Evolutionary conservation across 2,329 filamentous ascomycete genomes (phyloP).

Genomic region (Claviceps citrina): DNA sequence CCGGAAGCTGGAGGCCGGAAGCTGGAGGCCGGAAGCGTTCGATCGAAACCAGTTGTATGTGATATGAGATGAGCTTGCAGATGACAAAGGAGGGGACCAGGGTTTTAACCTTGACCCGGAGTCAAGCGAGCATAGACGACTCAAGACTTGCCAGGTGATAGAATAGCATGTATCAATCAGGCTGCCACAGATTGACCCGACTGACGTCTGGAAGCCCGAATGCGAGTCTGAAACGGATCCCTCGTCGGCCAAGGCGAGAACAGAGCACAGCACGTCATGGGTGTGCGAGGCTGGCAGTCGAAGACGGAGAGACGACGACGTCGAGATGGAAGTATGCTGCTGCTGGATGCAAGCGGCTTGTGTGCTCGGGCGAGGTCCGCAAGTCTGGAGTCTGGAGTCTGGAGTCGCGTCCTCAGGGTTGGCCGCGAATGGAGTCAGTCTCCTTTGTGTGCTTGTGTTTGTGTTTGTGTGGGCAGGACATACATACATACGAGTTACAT

Average conservation of each 20-base stretch:
- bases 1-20: neutral
- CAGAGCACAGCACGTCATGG: neutral
- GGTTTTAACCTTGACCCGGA: neutral
- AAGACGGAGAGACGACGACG: neutral
- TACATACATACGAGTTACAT: no score
- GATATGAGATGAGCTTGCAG: neutral
- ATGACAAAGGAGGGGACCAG: neutral
- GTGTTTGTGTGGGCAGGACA: no score
- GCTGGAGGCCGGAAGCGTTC: neutral
- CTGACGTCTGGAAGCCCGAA: neutral
- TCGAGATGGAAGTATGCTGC: neutral
- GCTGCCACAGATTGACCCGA: neutral
- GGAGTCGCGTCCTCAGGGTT: neutral
- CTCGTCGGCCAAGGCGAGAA: neutral
- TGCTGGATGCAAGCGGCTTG: neutral
- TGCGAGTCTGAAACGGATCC: neutral
- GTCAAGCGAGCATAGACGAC: neutral
- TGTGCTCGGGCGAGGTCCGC: neutral
- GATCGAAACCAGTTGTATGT: neutral
- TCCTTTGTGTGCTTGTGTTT: no score
- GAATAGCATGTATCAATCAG: neutral
- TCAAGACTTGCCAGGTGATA: neutral
- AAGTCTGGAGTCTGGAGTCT: neutral
- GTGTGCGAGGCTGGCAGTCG: neutral
- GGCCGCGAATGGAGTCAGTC: neutral